These are phyloP conservation scores for Neurospora sp. DNA, from an alignment of 495 filamentous ascomycete genomes.

Conservation along the genomic window DNA sequence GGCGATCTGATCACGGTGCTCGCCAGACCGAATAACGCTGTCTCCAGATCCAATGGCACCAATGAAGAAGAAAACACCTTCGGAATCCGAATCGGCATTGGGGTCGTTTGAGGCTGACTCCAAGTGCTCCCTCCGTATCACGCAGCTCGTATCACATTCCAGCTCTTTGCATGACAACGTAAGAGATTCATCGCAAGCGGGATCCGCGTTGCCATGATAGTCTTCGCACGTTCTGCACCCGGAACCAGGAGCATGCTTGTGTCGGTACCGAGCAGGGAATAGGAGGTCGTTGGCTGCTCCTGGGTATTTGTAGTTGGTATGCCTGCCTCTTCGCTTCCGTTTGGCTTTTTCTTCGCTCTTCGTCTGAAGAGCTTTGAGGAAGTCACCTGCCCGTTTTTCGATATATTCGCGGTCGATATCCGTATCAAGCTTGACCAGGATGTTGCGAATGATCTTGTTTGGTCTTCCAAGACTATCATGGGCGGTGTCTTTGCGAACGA, in stretches of 20 bases:
- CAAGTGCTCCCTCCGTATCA: constrained; percentile 7
- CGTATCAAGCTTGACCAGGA: constrained; percentile 16
- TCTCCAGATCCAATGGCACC: constrained; percentile 16
- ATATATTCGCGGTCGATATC: constrained; percentile 7
- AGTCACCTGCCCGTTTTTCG: constrained; percentile 2
- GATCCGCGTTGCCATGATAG: neutral
- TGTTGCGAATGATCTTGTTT: constrained; percentile 19
- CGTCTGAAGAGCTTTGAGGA: constrained; percentile 8
- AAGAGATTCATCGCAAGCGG: constrained; percentile 2
- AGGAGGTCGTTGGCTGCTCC: constrained; percentile 18
- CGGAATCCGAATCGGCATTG: neutral
- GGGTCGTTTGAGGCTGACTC: neutral
- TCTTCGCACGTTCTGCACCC: neutral
- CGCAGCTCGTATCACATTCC: constrained; percentile 7
- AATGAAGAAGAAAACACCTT: constrained; percentile 9
- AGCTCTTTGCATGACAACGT: constrained; percentile 4
- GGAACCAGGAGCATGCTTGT: constrained; percentile 15
- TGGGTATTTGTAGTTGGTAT: constrained; percentile 11
- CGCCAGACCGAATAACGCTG: no score
- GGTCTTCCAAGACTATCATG: constrained; percentile 24
- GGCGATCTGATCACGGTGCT: no score
- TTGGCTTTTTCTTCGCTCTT: neutral
- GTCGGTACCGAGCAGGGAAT: constrained; percentile 21
- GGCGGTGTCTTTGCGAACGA: constrained; percentile 18
- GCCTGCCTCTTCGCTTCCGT: neutral